Evolutionary conservation across 202 grass and related monocot species (phyloP), one percentile per base, ranked within the genome.

Genomic region (Cymbopogon flexuosus): DNA sequence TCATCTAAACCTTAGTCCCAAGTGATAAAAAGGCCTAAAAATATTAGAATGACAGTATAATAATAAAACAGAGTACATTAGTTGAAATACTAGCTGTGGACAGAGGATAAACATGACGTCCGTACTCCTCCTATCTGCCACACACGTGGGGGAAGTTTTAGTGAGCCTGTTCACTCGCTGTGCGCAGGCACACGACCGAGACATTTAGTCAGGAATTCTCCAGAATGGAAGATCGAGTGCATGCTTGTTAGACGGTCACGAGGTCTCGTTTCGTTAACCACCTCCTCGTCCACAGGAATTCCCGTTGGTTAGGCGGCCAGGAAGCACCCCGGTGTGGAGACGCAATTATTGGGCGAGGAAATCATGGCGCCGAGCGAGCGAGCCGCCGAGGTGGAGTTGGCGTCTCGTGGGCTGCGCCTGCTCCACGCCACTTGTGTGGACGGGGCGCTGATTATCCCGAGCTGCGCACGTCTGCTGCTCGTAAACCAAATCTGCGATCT

Each of bases 331-430:
- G 67, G 79, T 69, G 77, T 43, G 61, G 67, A 34, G 83, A 82
- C 87, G 83, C 79, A 86, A 86, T 89, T 34, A 85, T 68, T 85
- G 87, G 39, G 22, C 39, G 45, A 78, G 39, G 65, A 77, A 77
- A 81, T 88, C 68, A 68, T 81, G 58, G 82, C 56, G 64, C 56
- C 10, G 77, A 76, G 37, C 37, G 36, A 40, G 73, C 47, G 21
- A 12, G 21, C 40, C 41, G 67, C 27, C 5, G 83, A 73, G 74
- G 67, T 43, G 66, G 82, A 85, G 77, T 13, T 40, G 63, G 63
- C 64, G 41, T 70, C 33, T 57, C 63, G 54, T 62, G 65, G 59
- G 43, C 66, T 51, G 66, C 64, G 42, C 66, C 59, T 19, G 46
- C 66, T 45, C 65, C 82, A 73, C 21, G 10, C 74, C 80, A 66